Evolutionary conservation across 129 eudicot species (phyloP).

Genomic region (Heracleum sosnowskyi): DNA sequence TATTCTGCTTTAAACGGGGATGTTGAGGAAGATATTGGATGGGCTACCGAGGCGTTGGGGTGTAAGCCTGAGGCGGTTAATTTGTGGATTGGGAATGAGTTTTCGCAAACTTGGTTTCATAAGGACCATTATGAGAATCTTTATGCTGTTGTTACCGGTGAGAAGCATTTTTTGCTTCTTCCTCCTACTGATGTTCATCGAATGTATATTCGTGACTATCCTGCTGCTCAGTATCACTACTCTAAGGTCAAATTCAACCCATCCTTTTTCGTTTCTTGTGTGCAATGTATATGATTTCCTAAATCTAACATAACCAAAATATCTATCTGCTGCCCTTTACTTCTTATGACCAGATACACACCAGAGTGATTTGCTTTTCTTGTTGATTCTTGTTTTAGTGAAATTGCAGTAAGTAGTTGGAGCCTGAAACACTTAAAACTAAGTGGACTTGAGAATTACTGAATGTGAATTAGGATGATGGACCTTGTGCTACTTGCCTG

Average conservation of each 20-base stretch:
- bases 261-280: background rate
- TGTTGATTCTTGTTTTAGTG: too few species aligned
- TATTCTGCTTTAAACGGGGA: constrained; percentile 47
- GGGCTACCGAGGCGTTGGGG: constrained; percentile 86
- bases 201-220: constrained; percentile 69
- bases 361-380: too few species aligned
- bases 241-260: constrained; percentile 32
- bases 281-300: background rate
- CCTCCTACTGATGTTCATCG: constrained; percentile 96
- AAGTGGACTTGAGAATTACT: too few species aligned
- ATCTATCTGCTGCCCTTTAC: background rate
- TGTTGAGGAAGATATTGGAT: constrained; percentile 43
- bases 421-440: background rate
- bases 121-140: constrained; percentile 94
- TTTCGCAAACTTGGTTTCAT: constrained; percentile 76
- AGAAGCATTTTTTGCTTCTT: constrained; percentile 75
- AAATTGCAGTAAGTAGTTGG: background rate
- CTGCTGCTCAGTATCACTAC: constrained; percentile 65
- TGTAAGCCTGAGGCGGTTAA: constrained; percentile 81
- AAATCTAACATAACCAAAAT: background rate
- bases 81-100: constrained; percentile 73
- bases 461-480: background rate
- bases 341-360: background rate
- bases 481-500: too few species aligned
- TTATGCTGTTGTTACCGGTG: constrained; percentile 81